A percentile compares a stretch with the other conserved stretches of the same genome.
phyloP scores from a whole-genome alignment of 495 filamentous ascomycete species.

The Xylaria nigripes region DNA sequence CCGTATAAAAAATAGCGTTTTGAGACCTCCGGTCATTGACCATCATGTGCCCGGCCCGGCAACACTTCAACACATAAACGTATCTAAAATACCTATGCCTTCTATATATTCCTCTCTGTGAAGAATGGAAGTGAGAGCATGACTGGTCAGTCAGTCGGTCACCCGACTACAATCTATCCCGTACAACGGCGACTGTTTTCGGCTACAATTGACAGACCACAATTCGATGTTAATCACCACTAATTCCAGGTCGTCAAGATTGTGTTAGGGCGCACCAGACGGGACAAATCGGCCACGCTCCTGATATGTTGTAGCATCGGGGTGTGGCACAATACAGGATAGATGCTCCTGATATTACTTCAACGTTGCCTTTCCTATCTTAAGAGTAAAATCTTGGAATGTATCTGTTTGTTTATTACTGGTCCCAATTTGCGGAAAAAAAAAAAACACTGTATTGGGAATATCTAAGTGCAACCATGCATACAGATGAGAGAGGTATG shows the following conservation, averaged over 20 bases:
- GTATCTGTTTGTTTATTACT: too few species aligned
- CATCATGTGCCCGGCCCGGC: background rate
- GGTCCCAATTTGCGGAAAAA: too few species aligned
- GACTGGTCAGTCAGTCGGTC: too few species aligned
- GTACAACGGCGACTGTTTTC: background rate
- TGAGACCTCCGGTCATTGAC: too few species aligned
- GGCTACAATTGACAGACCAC: background rate
- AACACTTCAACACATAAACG: background rate
- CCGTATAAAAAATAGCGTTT: too few species aligned
- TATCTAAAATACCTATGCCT: too few species aligned
- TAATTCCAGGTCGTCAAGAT: background rate
- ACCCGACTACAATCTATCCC: too few species aligned
- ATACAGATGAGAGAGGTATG: background rate
- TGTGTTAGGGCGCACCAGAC: background rate
- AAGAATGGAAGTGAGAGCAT: too few species aligned
- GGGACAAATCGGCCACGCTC: background rate
- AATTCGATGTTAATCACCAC: background rate
- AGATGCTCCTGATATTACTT: too few species aligned
- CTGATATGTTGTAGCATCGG: background rate
- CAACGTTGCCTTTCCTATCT: too few species aligned
- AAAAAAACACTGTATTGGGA: slow-evolving; percentile 1
- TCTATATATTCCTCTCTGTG: too few species aligned
- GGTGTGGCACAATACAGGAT: background rate
- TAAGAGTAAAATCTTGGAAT: too few species aligned
- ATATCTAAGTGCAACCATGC: slow-evolving; percentile 1